Base-by-base conservation (phyloP, 192 early-diverging fungal genomes). In the Geosiphon pyriformis region DNA sequence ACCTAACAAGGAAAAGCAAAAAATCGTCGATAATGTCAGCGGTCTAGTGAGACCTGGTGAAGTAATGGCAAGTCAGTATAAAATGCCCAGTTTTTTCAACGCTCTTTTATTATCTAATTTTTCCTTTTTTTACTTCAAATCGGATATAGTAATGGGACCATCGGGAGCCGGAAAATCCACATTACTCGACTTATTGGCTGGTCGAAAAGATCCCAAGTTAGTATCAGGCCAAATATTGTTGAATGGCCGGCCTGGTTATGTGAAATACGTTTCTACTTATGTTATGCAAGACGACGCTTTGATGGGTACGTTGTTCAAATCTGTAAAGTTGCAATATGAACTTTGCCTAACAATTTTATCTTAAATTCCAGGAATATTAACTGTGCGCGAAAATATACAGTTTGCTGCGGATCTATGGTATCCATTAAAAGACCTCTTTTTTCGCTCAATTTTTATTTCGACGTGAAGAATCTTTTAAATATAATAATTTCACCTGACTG, bases 121-220 rank as follows among this genome's bases (percentile, higher is more conserved):
- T n/a, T n/a, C n/a, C n/a, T n/a, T n/a, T n/a, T n/a, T n/a, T n/a
- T n/a, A n/a, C n/a, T n/a, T n/a, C n/a, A n/a, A n/a, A n/a, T n/a
- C n/a, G n/a, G n/a, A 33, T 29, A 49, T 27, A 1, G 86, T 98
- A 20, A 96, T 96, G 85, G 96, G 94, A 0, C 92, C 92, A 1
- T 89, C 86, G 27, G 94, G 94, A 17, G 92, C 94, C 6, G 95
- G 94, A 31, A 96, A 94, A 76, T 88, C 92, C 4, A 93, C 89
- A 1, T 72, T 94, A 20, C 78, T 97, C 25, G 90, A 92, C 70
- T 82, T 91, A 2, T 74, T 93, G 23, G 89, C 87, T 7, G 87
- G 85, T 2, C 88, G 88, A 52, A 76, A 81, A 35, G 75, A 82
- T 35, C 80, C 77, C 23, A 85, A 85, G 49, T 67, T 68, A 23